Evolutionary conservation across 2,329 filamentous ascomycete species (phyloP).

Genomic region (Cercospora citrullina): DNA sequence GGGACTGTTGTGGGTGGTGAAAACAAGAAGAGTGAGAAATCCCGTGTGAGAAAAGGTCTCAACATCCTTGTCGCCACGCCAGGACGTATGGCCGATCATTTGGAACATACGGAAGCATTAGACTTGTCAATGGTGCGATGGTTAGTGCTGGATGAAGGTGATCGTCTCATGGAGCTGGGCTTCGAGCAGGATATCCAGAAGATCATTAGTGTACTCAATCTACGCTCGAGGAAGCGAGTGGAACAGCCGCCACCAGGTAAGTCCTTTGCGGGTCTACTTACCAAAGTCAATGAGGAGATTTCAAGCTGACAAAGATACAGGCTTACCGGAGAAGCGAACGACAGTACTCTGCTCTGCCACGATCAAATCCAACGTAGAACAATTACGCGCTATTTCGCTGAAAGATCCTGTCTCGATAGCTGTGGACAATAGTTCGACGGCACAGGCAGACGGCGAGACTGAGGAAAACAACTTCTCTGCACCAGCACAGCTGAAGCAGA

Average conservation of each 20-base stretch:
- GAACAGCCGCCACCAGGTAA: constrained; percentile 56
- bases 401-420: constrained; percentile 89
- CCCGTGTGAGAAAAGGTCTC: constrained; percentile 86
- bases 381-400: constrained; percentile 89
- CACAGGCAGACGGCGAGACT: constrained; percentile 46
- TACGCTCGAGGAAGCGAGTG: constrained; percentile 61
- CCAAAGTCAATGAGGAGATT: neutral
- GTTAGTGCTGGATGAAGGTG: constrained; percentile 93
- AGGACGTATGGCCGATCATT: constrained; percentile 84
- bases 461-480: constrained; percentile 68
- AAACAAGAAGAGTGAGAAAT: constrained; percentile 82
- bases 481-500: constrained; percentile 90
- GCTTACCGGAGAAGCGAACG: constrained; percentile 72
- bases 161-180: constrained; percentile 96
- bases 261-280: neutral
- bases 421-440: constrained; percentile 56
- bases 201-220: constrained; percentile 77
- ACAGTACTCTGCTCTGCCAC: constrained; percentile 95
- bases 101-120: constrained; percentile 87
- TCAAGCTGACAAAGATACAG: constrained; percentile 23
- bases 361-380: constrained; percentile 96
- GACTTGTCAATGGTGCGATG: constrained; percentile 87
- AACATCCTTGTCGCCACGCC: constrained; percentile 96
- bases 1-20: constrained; percentile 77
- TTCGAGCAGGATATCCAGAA: constrained; percentile 92